phyloP scores from a whole-genome alignment of 2,329 filamentous ascomycete genomes.

The Cladophialophora exuberans region DNA sequence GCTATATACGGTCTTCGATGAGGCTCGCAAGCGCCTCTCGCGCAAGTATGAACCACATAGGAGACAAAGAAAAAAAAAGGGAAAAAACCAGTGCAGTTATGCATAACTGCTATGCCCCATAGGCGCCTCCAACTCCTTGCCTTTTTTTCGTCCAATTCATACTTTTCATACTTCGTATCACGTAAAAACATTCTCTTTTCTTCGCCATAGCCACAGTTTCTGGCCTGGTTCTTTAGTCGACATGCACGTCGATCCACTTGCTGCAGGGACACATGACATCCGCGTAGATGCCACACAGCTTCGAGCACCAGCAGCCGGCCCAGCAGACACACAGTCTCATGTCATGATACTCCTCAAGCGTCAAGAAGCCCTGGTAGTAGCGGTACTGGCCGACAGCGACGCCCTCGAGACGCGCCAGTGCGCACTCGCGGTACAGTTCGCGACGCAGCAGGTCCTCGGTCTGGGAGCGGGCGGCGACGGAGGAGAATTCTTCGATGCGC shows the following conservation, averaged over 20 bases:
- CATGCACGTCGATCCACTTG: slow-evolving; percentile 20
- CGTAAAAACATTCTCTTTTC: background rate
- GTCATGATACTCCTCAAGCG: slow-evolving; percentile 30
- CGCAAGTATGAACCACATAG: too few relatives aligned
- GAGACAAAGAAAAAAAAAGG: too few relatives aligned
- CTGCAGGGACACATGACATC: slow-evolving; percentile 33
- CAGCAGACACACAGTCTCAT: slow-evolving; percentile 32
- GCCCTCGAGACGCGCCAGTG: slow-evolving; percentile 29
- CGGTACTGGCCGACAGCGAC: slow-evolving; percentile 30
- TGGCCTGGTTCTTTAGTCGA: slow-evolving; percentile 1
- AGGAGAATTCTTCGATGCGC: background rate
- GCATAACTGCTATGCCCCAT: background rate
- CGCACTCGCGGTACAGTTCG: slow-evolving; percentile 29
- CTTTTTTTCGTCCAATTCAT: background rate
- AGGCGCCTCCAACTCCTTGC: background rate
- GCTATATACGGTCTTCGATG: too few relatives aligned
- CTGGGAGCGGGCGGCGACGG: slow-evolving; percentile 1
- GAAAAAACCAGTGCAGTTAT: too few relatives aligned
- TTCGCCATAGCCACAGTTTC: background rate
- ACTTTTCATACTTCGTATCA: background rate
- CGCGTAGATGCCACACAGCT: slow-evolving; percentile 31
- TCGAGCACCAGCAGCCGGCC: slow-evolving; percentile 29
- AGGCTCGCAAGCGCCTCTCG: too few relatives aligned
- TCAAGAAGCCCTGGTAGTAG: slow-evolving; percentile 33
- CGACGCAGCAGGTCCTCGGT: slow-evolving; percentile 24